A percentile compares a stretch with the other conserved stretches of the same genome.
Conservation (phyloP, 371 early-diverging fungal genomes). For the Mortierella sp. region DNA sequence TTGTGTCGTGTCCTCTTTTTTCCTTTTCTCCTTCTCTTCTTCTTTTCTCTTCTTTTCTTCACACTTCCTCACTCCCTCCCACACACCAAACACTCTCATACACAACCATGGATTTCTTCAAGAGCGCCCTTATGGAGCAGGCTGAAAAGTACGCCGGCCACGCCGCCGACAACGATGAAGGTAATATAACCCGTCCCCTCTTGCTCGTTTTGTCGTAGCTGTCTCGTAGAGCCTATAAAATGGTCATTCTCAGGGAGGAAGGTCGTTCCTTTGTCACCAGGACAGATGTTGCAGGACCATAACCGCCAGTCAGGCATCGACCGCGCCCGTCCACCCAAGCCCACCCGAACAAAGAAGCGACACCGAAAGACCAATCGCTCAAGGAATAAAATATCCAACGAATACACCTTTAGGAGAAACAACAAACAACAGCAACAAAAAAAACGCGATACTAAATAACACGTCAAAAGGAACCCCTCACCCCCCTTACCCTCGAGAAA, state of each 20-base stretch:
- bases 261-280: no score
- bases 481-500: not conserved
- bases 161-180: constrained; percentile 10
- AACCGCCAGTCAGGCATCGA: no score
- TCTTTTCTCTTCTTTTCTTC: constrained; percentile 7
- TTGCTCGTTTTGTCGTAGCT: not conserved
- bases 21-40: not conserved
- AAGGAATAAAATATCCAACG: no score
- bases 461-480: no score
- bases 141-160: constrained; percentile 5
- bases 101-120: constrained; percentile 35
- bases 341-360: no score
- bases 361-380: no score
- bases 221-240: not conserved
- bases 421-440: no score
- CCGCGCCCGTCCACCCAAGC: no score
- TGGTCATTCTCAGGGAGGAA: no score
- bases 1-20: not conserved
- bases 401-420: no score
- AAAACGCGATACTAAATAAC: no score
- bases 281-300: no score
- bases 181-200: not conserved
- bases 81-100: not conserved
- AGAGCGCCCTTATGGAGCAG: not conserved
- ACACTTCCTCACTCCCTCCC: not conserved